Percentiles rank a stretch among this genome's conserved stretches.
These are phyloP conservation scores for Phytopythium boreale DNA, from an alignment of 352 stramenopile genomes.

Conservation along the genomic window DNA sequence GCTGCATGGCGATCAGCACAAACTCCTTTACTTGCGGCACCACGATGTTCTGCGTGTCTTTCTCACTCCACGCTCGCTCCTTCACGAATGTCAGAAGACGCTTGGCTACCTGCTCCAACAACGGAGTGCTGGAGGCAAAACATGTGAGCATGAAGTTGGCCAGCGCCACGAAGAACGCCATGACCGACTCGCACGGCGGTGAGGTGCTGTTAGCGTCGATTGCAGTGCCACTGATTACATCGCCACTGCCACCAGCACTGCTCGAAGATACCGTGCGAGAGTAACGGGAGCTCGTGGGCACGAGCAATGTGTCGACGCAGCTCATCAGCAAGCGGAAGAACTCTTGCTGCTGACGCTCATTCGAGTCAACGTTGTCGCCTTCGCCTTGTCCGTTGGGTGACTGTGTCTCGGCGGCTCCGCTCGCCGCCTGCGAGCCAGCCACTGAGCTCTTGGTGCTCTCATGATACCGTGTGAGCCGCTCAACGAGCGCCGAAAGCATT, in stretches of 20 bases:
- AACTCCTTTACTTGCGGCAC: constrained; percentile 23
- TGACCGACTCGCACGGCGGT: constrained; percentile 16
- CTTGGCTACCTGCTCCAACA: constrained; percentile 26
- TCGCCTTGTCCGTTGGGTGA: constrained; percentile 6
- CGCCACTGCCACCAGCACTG: background rate
- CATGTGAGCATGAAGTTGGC: constrained; percentile 47
- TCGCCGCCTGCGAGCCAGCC: constrained; percentile 8
- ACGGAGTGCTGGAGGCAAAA: constrained; percentile 17
- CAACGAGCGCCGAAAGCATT: constrained; percentile 93
- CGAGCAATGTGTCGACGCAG: background rate
- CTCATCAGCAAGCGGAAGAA: constrained; percentile 20
- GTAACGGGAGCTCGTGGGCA: background rate
- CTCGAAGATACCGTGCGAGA: background rate
- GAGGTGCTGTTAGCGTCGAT: background rate
- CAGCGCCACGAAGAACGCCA: constrained; percentile 51
- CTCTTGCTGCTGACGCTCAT: constrained; percentile 14
- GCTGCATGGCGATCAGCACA: constrained; percentile 27
- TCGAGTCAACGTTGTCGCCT: constrained; percentile 7
- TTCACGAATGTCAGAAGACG: constrained; percentile 24
- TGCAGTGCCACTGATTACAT: background rate
- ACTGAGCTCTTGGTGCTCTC: constrained; percentile 22
- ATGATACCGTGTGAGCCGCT: constrained; percentile 92
- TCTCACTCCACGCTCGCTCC: constrained; percentile 23
- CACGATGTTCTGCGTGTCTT: constrained; percentile 19
- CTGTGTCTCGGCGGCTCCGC: background rate